Conservation (phyloP, 2,329 filamentous ascomycete genomes). For the Cercospora canescens region DNA sequence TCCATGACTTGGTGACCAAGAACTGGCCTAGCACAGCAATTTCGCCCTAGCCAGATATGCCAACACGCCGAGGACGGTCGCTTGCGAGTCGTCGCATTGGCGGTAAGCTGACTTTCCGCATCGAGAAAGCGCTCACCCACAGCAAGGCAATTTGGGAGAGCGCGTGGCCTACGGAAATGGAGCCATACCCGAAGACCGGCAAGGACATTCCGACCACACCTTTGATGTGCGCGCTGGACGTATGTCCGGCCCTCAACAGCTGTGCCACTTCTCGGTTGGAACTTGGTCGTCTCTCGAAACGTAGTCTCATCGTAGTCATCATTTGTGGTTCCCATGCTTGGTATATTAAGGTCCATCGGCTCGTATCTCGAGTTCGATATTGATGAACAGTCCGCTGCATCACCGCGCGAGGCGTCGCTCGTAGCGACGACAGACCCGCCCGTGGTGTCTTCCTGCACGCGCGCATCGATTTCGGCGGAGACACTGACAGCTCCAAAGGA, state of each 20-base stretch:
- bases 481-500: no score
- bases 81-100: neutral
- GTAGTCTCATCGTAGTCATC: neutral
- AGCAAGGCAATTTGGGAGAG: no score
- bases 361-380: neutral
- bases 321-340: neutral
- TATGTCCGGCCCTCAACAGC: neutral
- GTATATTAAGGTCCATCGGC: neutral
- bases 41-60: neutral
- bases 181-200: no score
- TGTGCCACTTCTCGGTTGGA: neutral
- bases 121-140: neutral
- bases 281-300: neutral
- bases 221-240: neutral
- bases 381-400: neutral
- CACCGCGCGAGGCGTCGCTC: neutral
- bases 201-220: no score
- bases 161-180: neutral
- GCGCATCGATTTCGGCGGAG: neutral
- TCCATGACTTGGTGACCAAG: neutral
- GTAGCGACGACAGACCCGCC: neutral
- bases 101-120: neutral
- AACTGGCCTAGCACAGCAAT: neutral
- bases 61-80: neutral
- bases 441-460: neutral